These are phyloP conservation scores for Pestalotiopsis sp. DNA, from an alignment of 2,329 filamentous ascomycete species.

Conservation along the genomic window DNA sequence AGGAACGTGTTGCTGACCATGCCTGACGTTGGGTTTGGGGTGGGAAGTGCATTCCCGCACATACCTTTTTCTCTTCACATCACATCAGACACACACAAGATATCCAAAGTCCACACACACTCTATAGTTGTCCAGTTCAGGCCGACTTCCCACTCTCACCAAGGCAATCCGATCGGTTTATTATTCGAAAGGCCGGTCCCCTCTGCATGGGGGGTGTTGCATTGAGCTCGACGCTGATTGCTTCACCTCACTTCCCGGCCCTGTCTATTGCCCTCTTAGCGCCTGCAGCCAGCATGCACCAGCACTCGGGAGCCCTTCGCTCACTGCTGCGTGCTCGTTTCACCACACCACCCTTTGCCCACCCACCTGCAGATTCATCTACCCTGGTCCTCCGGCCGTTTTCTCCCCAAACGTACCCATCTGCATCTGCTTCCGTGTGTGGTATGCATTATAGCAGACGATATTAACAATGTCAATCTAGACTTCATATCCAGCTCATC, in stretches of 20 bases:
- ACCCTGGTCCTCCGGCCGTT: conserved; percentile 8
- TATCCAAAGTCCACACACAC: background rate
- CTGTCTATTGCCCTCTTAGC: conserved; percentile 9
- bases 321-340: conserved; percentile 7
- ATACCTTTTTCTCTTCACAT: background rate
- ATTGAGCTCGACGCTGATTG: conserved; percentile 8
- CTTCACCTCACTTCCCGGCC: conserved; percentile 3
- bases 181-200: conserved; percentile 5
- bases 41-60: conserved; percentile 1
- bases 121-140: no score
- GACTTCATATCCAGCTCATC: conserved; percentile 8
- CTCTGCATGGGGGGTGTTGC: conserved; percentile 12
- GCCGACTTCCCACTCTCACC: no score
- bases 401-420: conserved; percentile 10
- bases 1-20: background rate
- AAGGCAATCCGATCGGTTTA: conserved; percentile 9
- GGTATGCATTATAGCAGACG: background rate
- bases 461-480: conserved; percentile 12
- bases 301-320: conserved; percentile 5
- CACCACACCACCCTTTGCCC: conserved; percentile 8
- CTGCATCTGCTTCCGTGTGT: conserved; percentile 11
- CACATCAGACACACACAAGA: background rate
- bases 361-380: background rate
- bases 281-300: conserved; percentile 7
- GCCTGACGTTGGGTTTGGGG: background rate